A percentile compares a stretch with the other conserved stretches of the same genome.
These are phyloP conservation scores for Exophiala sp. DNA, from an alignment of 2,329 filamentous ascomycete genomes.

Conservation along the genomic window DNA sequence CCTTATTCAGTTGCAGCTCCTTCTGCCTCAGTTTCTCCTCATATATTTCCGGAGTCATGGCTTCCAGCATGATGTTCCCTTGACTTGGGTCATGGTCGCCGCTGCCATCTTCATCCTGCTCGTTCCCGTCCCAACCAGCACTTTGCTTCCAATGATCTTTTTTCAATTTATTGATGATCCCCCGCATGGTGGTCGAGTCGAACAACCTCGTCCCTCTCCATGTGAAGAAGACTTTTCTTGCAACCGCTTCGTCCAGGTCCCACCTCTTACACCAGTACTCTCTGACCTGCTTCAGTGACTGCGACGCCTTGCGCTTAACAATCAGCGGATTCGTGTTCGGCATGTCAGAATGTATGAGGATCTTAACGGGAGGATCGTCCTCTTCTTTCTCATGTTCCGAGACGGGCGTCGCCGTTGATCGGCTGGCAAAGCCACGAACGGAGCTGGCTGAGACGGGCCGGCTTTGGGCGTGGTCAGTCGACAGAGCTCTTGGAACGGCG, in stretches of 20 bases:
- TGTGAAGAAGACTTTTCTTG: slow-evolving; percentile 63
- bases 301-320: slow-evolving; percentile 60
- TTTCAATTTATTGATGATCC: slow-evolving; percentile 47
- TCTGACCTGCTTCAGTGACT: slow-evolving; percentile 61
- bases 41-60: slow-evolving; percentile 64
- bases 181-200: slow-evolving; percentile 65
- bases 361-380: slow-evolving; percentile 51
- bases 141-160: slow-evolving; percentile 10
- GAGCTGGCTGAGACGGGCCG: slow-evolving; percentile 15
- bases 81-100: slow-evolving; percentile 42
- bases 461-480: slow-evolving; percentile 3
- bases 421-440: slow-evolving; percentile 2
- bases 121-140: slow-evolving; percentile 41
- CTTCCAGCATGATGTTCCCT: slow-evolving; percentile 64
- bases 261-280: slow-evolving; percentile 64
- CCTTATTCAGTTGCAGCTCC: slow-evolving; percentile 37
- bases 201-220: slow-evolving; percentile 71
- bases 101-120: slow-evolving; percentile 31
- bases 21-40: slow-evolving; percentile 46
- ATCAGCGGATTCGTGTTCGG: slow-evolving; percentile 55
- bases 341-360: slow-evolving; percentile 65
- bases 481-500: slow-evolving; percentile 2
- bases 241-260: slow-evolving; percentile 44
- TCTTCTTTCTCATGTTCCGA: slow-evolving; percentile 1
- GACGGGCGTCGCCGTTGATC: slow-evolving; percentile 3